Evolutionary conservation across 306 rosid genomes (phyloP).

Genomic region (Castanea crenata): DNA sequence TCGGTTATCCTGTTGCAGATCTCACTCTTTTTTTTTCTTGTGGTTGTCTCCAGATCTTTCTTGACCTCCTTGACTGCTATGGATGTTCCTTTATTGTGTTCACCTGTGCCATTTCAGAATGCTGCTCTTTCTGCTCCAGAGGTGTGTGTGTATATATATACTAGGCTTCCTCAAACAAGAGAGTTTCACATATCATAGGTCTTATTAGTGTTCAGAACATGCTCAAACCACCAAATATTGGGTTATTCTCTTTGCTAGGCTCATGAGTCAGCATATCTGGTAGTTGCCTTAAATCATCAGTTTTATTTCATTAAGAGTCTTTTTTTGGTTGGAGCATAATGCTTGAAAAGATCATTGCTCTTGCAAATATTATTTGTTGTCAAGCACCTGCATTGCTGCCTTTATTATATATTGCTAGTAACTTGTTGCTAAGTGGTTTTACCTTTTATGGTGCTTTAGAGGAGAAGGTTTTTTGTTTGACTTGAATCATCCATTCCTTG

Average conservation of each 20-base stretch:
- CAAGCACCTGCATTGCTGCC: background rate
- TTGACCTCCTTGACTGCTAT: conserved; percentile 62
- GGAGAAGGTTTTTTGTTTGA: background rate
- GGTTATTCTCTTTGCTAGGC: conserved; percentile 10
- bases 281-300: background rate
- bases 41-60: conserved; percentile 53
- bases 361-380: background rate
- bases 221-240: conserved; percentile 11
- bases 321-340: background rate
- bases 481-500: background rate
- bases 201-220: background rate
- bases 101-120: conserved; percentile 83
- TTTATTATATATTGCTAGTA: background rate
- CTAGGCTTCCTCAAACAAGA: background rate
- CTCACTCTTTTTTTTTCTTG: conserved; percentile 7
- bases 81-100: conserved; percentile 82
- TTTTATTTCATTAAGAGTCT: background rate
- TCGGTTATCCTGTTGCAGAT: conserved; percentile 10
- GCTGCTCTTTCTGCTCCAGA: conserved; percentile 81
- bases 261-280: background rate
- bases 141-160: conserved; percentile 35
- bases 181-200: background rate
- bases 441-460: background rate
- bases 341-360: background rate
- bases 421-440: background rate